Conservation (phyloP, 2,329 filamentous ascomycete genomes). For the Colletotrichum magnum region DNA sequence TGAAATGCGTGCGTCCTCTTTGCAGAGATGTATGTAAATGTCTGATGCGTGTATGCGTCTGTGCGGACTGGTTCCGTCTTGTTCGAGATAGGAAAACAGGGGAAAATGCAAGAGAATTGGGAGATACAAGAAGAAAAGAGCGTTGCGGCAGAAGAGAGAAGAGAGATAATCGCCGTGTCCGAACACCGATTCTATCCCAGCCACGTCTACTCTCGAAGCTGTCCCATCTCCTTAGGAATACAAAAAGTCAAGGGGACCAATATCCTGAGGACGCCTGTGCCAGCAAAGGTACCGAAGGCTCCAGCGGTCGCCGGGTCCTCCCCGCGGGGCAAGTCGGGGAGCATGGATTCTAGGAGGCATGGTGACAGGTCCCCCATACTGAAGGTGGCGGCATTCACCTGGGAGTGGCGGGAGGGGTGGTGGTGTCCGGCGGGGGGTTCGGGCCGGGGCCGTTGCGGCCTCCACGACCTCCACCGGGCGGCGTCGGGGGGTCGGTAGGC, state of each 20-base stretch:
- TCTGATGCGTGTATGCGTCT: slow-evolving; percentile 3
- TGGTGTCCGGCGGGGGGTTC: neutral
- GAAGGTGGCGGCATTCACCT: too few species aligned
- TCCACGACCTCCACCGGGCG: slow-evolving; percentile 2
- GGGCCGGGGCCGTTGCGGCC: neutral
- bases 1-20: slow-evolving; percentile 2
- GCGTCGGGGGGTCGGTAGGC: slow-evolving; percentile 19
- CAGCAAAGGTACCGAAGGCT: too few species aligned
- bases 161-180: neutral
- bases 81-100: slow-evolving; percentile 1
- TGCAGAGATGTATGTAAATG: slow-evolving; percentile 13
- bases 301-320: too few species aligned
- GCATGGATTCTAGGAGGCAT: too few species aligned
- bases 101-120: neutral
- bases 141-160: neutral
- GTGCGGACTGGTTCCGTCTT: slow-evolving; percentile 1
- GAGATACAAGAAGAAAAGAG: neutral
- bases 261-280: too few species aligned
- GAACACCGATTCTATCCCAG: neutral
- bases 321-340: too few species aligned
- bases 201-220: too few species aligned
- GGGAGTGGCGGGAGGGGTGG: neutral
- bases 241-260: too few species aligned
- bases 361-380: too few species aligned
- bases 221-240: too few species aligned